phyloP scores from a whole-genome alignment of 805 yeast genomes.

The Saturnispora sanitii region DNA sequence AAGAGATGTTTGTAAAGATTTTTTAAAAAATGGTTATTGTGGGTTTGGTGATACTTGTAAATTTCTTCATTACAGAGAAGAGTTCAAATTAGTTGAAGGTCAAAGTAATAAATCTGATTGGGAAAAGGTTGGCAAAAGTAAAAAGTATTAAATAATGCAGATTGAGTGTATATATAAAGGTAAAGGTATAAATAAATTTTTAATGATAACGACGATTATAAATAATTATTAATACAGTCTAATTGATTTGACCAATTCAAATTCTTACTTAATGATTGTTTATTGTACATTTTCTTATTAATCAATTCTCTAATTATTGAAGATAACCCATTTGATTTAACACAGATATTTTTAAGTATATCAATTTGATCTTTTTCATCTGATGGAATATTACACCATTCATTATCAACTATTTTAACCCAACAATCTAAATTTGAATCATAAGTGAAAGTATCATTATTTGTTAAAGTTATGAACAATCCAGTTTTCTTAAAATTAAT shows the following conservation, averaged over 20 bases:
- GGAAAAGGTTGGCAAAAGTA: conserved; percentile 34
- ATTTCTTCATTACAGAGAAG: conserved; percentile 85
- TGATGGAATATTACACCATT: conserved; percentile 1
- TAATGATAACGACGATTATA: conserved; percentile 4
- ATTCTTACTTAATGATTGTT: not conserved
- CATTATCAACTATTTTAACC: conserved; percentile 37
- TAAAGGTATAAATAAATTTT: not conserved
- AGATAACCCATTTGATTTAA: not conserved
- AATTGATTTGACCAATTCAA: conserved; percentile 1
- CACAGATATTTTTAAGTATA: not conserved
- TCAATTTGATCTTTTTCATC: not conserved
- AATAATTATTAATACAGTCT: conserved; percentile 7
- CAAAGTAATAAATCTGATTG: conserved; percentile 43
- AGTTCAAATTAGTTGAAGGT: conserved; percentile 36
- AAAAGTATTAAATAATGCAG: conserved; percentile 8
- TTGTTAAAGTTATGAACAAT: not conserved
- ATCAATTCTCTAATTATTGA: conserved; percentile 2
- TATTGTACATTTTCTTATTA: not conserved
- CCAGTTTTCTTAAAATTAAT: not conserved
- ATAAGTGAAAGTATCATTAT: conserved; percentile 26
- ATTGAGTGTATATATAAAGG: too few relatives aligned
- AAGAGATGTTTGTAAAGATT: conserved; percentile 92
- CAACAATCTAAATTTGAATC: conserved; percentile 36
- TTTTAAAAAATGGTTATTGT: conserved; percentile 83
- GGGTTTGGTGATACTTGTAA: conserved; percentile 97